phyloP scores from a whole-genome alignment of 2,329 filamentous ascomycete genomes.

The Calonectria fujianensis region DNA sequence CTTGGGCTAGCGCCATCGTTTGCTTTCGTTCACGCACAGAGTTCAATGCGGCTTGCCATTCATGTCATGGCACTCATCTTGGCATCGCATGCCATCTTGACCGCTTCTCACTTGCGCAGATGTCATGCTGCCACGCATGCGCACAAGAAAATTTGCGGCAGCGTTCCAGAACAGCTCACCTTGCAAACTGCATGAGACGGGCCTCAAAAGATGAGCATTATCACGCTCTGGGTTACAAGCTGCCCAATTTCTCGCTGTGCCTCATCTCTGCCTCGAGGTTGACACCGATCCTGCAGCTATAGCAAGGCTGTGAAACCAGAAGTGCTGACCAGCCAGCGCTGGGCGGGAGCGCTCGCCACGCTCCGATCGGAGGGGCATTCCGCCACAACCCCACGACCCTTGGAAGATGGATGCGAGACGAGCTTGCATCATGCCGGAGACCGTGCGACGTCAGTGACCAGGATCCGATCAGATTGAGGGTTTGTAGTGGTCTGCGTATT shows the following conservation, averaged over 20 bases:
- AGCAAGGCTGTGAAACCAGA: conserved; percentile 44
- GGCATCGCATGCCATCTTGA: conserved; percentile 29
- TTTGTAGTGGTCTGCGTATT: conserved; percentile 2
- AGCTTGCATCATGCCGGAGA: conserved; percentile 35
- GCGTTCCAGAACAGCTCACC: conserved; percentile 22
- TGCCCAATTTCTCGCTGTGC: conserved; percentile 25
- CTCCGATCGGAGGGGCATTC: conserved; percentile 19
- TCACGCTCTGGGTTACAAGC: conserved; percentile 18
- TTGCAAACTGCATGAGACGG: conserved; percentile 29
- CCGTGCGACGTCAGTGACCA: conserved; percentile 32
- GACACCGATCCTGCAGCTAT: conserved; percentile 44
- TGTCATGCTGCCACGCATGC: conserved; percentile 28
- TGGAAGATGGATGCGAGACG: conserved; percentile 29
- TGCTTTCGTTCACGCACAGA: conserved; percentile 23
- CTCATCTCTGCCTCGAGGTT: conserved; percentile 40
- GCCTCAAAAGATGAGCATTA: conserved; percentile 7
- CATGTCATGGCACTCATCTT: conserved; percentile 27
- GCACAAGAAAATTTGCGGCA: conserved; percentile 13
- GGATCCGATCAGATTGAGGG: conserved; percentile 25
- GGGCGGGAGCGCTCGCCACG: conserved; percentile 18
- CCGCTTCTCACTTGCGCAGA: conserved; percentile 29
- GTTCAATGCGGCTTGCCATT: conserved; percentile 11
- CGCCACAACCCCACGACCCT: conserved; percentile 22
- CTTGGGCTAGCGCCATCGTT: conserved; percentile 17
- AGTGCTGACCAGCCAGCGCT: conserved; percentile 1